phyloP scores from a whole-genome alignment of 768 basidiomycete species.

The Pleurotus tuoliensis region DNA sequence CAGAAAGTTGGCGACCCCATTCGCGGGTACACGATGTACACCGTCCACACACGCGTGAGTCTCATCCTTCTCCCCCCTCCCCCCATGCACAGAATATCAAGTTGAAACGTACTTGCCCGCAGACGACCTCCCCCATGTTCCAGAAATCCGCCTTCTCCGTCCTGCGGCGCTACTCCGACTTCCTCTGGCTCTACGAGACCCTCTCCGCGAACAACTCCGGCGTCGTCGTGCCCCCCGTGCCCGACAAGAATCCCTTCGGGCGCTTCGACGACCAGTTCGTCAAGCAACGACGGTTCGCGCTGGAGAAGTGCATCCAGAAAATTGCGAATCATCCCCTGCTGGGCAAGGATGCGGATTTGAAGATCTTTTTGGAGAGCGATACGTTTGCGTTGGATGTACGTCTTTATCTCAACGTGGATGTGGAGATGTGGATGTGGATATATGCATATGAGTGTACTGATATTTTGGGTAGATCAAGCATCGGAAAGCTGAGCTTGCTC shows the following conservation, averaged over 20 bases:
- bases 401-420: slow-evolving; percentile 7
- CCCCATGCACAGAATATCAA: not conserved
- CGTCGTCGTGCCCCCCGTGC: slow-evolving; percentile 93
- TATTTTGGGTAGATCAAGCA: slow-evolving; percentile 73
- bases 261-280: slow-evolving; percentile 93
- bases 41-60: slow-evolving; percentile 82
- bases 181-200: slow-evolving; percentile 92
- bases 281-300: slow-evolving; percentile 73
- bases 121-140: slow-evolving; percentile 86
- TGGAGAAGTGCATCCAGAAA: slow-evolving; percentile 91
- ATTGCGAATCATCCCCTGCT: slow-evolving; percentile 90
- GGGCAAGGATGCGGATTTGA: slow-evolving; percentile 82
- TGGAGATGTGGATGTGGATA: not conserved
- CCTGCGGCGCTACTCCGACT: slow-evolving; percentile 95
- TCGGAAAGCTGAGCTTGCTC: slow-evolving; percentile 69
- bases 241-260: slow-evolving; percentile 92
- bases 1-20: slow-evolving; percentile 97
- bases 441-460: not conserved
- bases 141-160: slow-evolving; percentile 87
- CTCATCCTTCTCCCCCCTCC: not conserved
- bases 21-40: slow-evolving; percentile 93
- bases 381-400: slow-evolving; percentile 86
- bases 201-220: slow-evolving; percentile 91
- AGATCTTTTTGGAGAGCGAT: slow-evolving; percentile 90
- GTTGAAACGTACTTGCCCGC: slow-evolving; percentile 1